Conservation (phyloP, 495 filamentous ascomycete species). For the Penicillium maclennaniae region DNA sequence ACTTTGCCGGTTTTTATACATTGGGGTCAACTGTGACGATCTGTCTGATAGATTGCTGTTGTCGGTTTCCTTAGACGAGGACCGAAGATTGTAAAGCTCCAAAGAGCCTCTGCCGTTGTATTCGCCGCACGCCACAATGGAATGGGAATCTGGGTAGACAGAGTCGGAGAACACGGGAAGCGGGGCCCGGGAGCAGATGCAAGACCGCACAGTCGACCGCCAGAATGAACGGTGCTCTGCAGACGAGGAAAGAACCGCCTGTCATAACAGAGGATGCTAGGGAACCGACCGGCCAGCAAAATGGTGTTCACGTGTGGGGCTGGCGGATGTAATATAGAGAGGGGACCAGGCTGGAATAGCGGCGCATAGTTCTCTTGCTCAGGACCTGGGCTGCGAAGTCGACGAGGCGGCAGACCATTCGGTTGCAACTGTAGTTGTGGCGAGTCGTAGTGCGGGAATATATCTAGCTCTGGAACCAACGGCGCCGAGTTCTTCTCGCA, state of each 20-base stretch:
- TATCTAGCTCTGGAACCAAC: constrained; percentile 26
- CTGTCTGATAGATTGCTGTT: constrained; percentile 23
- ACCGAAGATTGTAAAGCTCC: constrained; percentile 71
- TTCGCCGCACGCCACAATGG: constrained; percentile 82
- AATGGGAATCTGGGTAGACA: constrained; percentile 51
- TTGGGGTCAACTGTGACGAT: constrained; percentile 31
- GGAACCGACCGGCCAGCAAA: constrained; percentile 77
- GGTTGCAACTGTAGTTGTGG: constrained; percentile 38
- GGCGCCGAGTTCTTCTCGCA: constrained; percentile 34
- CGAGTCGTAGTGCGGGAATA: constrained; percentile 38
- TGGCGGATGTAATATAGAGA: constrained; percentile 75
- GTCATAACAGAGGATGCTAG: constrained; percentile 86
- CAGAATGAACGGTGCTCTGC: constrained; percentile 73
- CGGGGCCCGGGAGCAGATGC: constrained; percentile 65
- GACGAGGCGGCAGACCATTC: constrained; percentile 38
- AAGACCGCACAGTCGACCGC: constrained; percentile 75
- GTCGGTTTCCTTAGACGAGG: constrained; percentile 20
- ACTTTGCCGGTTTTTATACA: constrained; percentile 76
- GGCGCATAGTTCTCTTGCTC: constrained; percentile 56
- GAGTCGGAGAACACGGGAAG: constrained; percentile 45
- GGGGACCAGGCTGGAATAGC: constrained; percentile 74
- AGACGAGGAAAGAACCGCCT: constrained; percentile 80
- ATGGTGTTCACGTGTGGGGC: constrained; percentile 48
- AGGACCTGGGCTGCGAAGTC: constrained; percentile 41
- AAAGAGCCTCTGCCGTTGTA: constrained; percentile 91